phyloP scores from a whole-genome alignment of 768 basidiomycete species.

The Russula abietina region DNA sequence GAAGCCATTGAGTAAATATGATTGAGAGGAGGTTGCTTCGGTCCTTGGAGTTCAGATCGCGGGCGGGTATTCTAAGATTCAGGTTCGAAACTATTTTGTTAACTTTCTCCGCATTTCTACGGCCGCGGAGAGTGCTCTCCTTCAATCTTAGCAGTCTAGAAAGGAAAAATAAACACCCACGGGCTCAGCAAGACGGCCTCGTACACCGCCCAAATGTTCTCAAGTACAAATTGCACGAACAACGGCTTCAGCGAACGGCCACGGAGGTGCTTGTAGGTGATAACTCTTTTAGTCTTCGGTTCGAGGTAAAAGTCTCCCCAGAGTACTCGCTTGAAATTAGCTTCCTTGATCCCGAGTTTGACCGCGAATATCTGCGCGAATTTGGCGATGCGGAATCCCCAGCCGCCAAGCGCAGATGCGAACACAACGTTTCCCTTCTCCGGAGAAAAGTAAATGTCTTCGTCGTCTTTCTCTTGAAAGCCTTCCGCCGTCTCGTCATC shows the following conservation, averaged over 20 bases:
- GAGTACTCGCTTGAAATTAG: conserved; percentile 74
- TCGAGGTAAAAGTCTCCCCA: conserved; percentile 99
- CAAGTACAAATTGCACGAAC: conserved; percentile 95
- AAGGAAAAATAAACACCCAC: conserved; percentile 47
- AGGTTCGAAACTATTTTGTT: conserved; percentile 81
- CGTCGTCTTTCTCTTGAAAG: conserved; percentile 95
- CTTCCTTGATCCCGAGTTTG: conserved; percentile 88
- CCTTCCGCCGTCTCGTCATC: conserved; percentile 58
- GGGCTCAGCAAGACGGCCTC: conserved; percentile 83
- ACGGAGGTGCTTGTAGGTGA: conserved; percentile 83
- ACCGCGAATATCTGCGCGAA: conserved; percentile 90
- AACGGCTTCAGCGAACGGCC: conserved; percentile 87
- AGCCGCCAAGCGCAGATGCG: conserved; percentile 91
- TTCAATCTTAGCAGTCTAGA: conserved; percentile 3
- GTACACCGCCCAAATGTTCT: conserved; percentile 97
- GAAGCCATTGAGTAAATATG: conserved; percentile 94
- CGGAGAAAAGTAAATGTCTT: conserved; percentile 95
- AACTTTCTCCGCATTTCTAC: conserved; percentile 84
- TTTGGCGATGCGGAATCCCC: conserved; percentile 92
- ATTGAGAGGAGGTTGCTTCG: conserved; percentile 73
- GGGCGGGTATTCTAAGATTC: conserved; percentile 73
- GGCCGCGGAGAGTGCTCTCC: background rate
- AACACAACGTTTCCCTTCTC: conserved; percentile 95
- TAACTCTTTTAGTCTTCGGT: conserved; percentile 89
- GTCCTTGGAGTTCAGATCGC: conserved; percentile 91